A percentile compares a stretch with the other conserved stretches of the same genome.
Evolutionary conservation across 306 rosid species (phyloP).

Genomic region (Cyclanthera cordifolia): DNA sequence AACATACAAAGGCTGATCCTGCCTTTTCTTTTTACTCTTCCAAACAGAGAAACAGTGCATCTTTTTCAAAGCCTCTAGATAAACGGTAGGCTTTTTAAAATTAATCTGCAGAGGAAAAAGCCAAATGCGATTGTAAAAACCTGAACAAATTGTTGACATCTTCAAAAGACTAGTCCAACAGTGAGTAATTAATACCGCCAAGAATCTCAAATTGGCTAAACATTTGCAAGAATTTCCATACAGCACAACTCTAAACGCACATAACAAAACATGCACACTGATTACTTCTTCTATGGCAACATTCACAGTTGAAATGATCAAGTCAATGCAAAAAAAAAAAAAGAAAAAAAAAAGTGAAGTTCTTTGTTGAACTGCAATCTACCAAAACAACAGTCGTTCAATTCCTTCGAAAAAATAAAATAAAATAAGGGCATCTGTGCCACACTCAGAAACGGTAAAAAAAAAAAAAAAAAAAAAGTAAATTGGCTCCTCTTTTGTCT

Average conservation of each 20-base stretch:
- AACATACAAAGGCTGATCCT: constrained; percentile 30
- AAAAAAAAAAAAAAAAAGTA: constrained; percentile 9
- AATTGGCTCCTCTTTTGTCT: constrained; percentile 15
- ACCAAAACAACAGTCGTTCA: not conserved
- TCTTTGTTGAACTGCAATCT: not conserved
- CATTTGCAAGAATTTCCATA: not conserved
- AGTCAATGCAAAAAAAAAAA: not conserved
- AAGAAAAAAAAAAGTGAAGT: not conserved
- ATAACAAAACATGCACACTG: not conserved
- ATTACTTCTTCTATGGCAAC: not conserved
- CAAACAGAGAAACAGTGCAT: constrained; percentile 90
- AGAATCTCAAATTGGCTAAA: not conserved
- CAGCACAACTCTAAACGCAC: not conserved
- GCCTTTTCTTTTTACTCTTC: constrained; percentile 78
- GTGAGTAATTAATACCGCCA: not conserved
- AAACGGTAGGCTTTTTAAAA: constrained; percentile 14
- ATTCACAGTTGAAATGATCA: not conserved
- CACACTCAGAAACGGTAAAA: constrained; percentile 4
- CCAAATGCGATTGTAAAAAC: not conserved
- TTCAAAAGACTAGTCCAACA: constrained; percentile 1
- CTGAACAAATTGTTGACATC: not conserved
- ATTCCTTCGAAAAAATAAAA: not conserved
- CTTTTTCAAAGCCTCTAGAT: constrained; percentile 19
- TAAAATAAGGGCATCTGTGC: not conserved
- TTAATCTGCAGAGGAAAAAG: constrained; percentile 32